phyloP scores from a whole-genome alignment of 192 early-diverging fungal genomes.

The Backusella westeae region DNA sequence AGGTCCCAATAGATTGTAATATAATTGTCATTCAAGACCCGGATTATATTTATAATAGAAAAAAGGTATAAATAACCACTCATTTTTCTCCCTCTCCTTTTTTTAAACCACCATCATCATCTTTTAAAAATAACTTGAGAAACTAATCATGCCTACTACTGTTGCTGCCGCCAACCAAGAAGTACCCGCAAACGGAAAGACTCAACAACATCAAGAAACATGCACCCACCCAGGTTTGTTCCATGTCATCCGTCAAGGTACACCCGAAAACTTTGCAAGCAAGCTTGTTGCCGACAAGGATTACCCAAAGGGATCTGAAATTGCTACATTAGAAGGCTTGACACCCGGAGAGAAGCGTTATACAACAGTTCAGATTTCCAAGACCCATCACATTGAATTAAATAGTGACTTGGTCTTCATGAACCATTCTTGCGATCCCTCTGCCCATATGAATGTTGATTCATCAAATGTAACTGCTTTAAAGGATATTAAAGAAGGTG shows the following conservation, averaged over 20 bases:
- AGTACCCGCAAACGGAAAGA: not conserved
- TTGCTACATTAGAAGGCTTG: slow-evolving; percentile 44
- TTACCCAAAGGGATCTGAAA: slow-evolving; percentile 44
- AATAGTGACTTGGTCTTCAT: slow-evolving; percentile 55
- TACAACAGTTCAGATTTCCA: slow-evolving; percentile 49
- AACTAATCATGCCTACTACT: not conserved
- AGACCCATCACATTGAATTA: slow-evolving; percentile 50
- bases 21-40: not conserved
- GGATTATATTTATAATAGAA: not conserved
- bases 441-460: slow-evolving; percentile 45
- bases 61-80: slow-evolving; percentile 1
- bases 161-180: not conserved
- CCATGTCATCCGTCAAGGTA: slow-evolving; percentile 37
- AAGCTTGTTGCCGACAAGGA: slow-evolving; percentile 38
- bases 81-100: not conserved
- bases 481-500: slow-evolving; percentile 46
- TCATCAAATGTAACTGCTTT: slow-evolving; percentile 40
- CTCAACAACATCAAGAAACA: not conserved
- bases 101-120: not conserved
- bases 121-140: not conserved
- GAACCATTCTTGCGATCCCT: slow-evolving; percentile 57
- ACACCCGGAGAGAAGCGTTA: slow-evolving; percentile 53
- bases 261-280: slow-evolving; percentile 45
- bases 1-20: not conserved
- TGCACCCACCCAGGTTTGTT: slow-evolving; percentile 44